Evolutionary conservation across 2,329 filamentous ascomycete species (phyloP).

Genomic region (Colletotrichum acutatum): DNA sequence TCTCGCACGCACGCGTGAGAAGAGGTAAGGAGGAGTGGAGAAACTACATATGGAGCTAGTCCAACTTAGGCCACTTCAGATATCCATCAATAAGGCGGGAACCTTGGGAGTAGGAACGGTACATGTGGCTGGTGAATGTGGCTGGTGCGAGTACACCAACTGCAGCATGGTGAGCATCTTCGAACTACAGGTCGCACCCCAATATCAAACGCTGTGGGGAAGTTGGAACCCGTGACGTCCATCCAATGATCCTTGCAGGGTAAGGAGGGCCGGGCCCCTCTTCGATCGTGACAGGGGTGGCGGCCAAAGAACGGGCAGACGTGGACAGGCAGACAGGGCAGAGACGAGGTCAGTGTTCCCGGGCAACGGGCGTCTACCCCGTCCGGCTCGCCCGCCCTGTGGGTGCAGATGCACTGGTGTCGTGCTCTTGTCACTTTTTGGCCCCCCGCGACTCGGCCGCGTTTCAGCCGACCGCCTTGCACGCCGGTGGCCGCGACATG

Average conservation of each 20-base stretch:
- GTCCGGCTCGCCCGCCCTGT: slow-evolving; percentile 10
- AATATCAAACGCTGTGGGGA: slow-evolving; percentile 17
- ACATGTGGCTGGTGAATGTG: background rate
- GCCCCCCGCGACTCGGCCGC: slow-evolving; percentile 16
- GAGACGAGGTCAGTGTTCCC: slow-evolving; percentile 28
- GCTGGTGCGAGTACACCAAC: background rate
- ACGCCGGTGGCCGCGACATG: background rate
- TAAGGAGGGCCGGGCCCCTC: slow-evolving; percentile 15
- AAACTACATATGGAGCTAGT: background rate
- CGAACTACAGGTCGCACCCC: background rate
- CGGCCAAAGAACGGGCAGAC: background rate
- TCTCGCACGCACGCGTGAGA: background rate
- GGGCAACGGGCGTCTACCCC: slow-evolving; percentile 33
- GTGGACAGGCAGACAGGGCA: slow-evolving; percentile 1
- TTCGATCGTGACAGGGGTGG: slow-evolving; percentile 25
- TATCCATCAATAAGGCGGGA: too few species aligned
- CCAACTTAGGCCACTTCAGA: background rate
- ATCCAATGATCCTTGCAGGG: slow-evolving; percentile 23
- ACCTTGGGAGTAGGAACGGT: background rate
- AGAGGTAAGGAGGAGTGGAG: background rate
- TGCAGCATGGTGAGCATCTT: background rate
- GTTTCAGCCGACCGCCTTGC: slow-evolving; percentile 26
- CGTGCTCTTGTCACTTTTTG: slow-evolving; percentile 2
- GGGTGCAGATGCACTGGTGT: slow-evolving; percentile 1
- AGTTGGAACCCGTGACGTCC: slow-evolving; percentile 25